phyloP scores from a whole-genome alignment of 2,329 filamentous ascomycete species.

The Aspergillus clavatus region DNA sequence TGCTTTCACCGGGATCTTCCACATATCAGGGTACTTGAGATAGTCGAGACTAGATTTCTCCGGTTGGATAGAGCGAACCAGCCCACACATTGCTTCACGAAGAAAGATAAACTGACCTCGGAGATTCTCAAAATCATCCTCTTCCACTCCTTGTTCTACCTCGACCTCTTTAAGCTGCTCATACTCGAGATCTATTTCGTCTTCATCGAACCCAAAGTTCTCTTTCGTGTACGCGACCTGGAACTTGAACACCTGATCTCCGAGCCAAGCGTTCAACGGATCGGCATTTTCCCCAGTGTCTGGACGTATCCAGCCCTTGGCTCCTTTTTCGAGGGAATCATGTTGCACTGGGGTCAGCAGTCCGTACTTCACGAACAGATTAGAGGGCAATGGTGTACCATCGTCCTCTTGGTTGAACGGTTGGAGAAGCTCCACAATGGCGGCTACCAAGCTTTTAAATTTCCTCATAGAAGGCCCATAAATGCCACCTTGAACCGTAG shows the following conservation, averaged over 20 bases:
- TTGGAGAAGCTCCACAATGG: slow-evolving; percentile 40
- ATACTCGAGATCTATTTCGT: slow-evolving; percentile 58
- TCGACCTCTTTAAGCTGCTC: slow-evolving; percentile 59
- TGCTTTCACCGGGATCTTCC: slow-evolving; percentile 50
- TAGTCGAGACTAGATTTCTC: slow-evolving; percentile 35
- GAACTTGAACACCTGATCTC: slow-evolving; percentile 47
- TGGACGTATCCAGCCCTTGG: slow-evolving; percentile 40
- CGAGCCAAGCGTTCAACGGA: slow-evolving; percentile 55
- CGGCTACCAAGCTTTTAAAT: slow-evolving; percentile 42
- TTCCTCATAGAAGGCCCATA: slow-evolving; percentile 36
- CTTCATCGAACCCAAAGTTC: slow-evolving; percentile 50
- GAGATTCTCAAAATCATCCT: slow-evolving; percentile 53
- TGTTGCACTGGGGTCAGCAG: slow-evolving; percentile 62
- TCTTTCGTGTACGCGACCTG: slow-evolving; percentile 43
- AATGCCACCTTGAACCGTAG: slow-evolving; percentile 38
- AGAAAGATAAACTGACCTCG: slow-evolving; percentile 44
- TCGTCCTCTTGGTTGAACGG: slow-evolving; percentile 37
- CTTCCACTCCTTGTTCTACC: slow-evolving; percentile 50
- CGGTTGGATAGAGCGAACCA: slow-evolving; percentile 5
- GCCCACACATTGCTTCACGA: slow-evolving; percentile 37
- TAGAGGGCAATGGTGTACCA: slow-evolving; percentile 48
- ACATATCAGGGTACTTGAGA: slow-evolving; percentile 51
- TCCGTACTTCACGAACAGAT: slow-evolving; percentile 49
- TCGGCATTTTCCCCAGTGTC: slow-evolving; percentile 25
- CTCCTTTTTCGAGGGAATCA: slow-evolving; percentile 53